These are phyloP conservation scores for Paulownia fortunei DNA, from an alignment of 257 asterid genomes.

Conservation along the genomic window DNA sequence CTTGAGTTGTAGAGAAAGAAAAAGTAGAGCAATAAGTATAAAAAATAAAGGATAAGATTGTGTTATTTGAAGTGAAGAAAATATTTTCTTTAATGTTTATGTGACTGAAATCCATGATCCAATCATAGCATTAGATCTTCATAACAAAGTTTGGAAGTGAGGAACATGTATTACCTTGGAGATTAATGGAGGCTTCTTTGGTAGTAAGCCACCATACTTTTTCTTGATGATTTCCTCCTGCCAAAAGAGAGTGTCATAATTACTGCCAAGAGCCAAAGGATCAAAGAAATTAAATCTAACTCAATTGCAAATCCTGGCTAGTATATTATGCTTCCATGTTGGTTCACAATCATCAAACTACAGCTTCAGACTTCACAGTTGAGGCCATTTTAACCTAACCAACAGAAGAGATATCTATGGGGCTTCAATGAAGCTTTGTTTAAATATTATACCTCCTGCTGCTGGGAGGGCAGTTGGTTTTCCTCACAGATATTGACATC, in stretches of 20 bases:
- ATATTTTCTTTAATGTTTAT: background rate
- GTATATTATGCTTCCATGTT: background rate
- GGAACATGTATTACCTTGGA: constrained; percentile 52
- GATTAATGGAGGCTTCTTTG: constrained; percentile 73
- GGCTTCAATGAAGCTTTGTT: background rate
- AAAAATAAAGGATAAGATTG: background rate
- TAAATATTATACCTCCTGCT: constrained; percentile 46
- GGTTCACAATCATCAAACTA: background rate
- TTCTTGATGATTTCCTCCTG: constrained; percentile 78
- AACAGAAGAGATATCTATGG: background rate
- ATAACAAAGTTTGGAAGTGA: background rate
- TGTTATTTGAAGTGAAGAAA: background rate
- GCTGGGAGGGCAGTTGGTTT: constrained; percentile 35
- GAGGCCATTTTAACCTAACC: background rate
- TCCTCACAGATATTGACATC: constrained; percentile 27
- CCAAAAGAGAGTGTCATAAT: background rate
- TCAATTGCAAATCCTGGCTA: background rate
- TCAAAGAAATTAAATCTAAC: background rate
- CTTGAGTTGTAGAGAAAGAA: too few relatives aligned
- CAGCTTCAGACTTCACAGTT: background rate
- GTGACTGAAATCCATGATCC: background rate
- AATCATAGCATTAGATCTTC: background rate
- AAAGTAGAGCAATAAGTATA: background rate
- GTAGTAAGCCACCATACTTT: constrained; percentile 71
- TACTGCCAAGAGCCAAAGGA: background rate